Percentiles rank a stretch among this genome's conserved stretches.
Conservation (phyloP, 306 rosid genomes). For the Abrus precatorius region DNA sequence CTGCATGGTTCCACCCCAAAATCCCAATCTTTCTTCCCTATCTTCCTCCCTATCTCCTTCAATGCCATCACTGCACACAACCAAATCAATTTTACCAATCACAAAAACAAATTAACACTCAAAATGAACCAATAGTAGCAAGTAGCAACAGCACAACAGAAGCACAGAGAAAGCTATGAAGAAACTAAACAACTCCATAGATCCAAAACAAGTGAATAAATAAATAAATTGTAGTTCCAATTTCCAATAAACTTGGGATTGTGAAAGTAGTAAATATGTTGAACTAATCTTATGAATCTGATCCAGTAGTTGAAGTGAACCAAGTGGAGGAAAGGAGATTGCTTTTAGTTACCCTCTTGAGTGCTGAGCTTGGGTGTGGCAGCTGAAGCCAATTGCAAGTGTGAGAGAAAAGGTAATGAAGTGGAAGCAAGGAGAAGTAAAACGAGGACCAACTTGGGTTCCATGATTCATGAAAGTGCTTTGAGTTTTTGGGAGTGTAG, state of each 20-base stretch:
- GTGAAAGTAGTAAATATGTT: background rate
- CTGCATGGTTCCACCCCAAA: constrained; percentile 82
- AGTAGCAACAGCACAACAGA: background rate
- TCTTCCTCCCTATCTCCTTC: constrained; percentile 73
- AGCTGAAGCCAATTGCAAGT: constrained; percentile 52
- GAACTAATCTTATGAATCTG: constrained; percentile 19
- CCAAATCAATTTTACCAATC: constrained; percentile 4
- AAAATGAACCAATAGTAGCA: background rate
- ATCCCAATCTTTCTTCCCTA: constrained; percentile 92
- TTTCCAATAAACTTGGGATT: constrained; percentile 7
- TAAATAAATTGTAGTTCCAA: background rate
- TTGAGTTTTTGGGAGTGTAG: background rate
- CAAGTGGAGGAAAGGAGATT: no score
- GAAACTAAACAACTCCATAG: constrained; percentile 16
- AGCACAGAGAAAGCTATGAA: background rate
- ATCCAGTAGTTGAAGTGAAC: no score
- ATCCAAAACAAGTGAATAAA: background rate
- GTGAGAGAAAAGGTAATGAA: constrained; percentile 48
- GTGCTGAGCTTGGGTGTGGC: constrained; percentile 66
- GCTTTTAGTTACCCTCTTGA: constrained; percentile 60
- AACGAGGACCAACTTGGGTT: constrained; percentile 38
- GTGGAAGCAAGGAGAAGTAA: constrained; percentile 52
- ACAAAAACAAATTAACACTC: background rate
- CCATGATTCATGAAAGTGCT: constrained; percentile 47
- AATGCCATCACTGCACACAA: constrained; percentile 70